Conservation (phyloP, 2,329 filamentous ascomycete genomes). For the Fulvia fulva region DNA sequence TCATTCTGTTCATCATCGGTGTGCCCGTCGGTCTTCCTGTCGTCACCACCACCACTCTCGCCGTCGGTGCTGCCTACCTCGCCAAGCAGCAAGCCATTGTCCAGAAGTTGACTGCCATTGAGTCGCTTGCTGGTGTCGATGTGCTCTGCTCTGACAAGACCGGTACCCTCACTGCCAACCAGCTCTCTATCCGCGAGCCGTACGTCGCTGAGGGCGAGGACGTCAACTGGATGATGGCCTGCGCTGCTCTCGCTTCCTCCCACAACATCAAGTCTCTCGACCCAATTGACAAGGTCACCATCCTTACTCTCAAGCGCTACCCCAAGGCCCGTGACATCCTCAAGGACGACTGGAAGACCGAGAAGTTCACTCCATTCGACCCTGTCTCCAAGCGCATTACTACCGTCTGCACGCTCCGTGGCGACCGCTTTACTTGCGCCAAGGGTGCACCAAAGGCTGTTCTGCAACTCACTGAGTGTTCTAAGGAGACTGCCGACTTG, state of each 20-base stretch:
- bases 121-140: conserved; percentile 71
- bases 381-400: conserved; percentile 78
- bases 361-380: conserved; percentile 75
- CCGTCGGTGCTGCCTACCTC: conserved; percentile 72
- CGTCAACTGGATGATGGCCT: conserved; percentile 82
- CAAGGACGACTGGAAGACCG: conserved; percentile 68
- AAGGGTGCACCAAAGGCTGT: conserved; percentile 77
- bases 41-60: conserved; percentile 72
- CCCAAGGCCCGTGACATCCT: conserved; percentile 74
- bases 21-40: conserved; percentile 76
- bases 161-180: conserved; percentile 70
- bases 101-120: conserved; percentile 74
- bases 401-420: conserved; percentile 63
- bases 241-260: conserved; percentile 70
- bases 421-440: conserved; percentile 67
- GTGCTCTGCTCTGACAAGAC: conserved; percentile 81
- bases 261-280: conserved; percentile 77
- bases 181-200: conserved; percentile 71
- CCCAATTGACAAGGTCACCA: conserved; percentile 75
- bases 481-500: conserved; percentile 59
- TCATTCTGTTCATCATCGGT: conserved; percentile 72
- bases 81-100: conserved; percentile 75
- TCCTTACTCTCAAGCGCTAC: conserved; percentile 70
- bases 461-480: conserved; percentile 64
- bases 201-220: conserved; percentile 73